Evolutionary conservation across 108 stramenopile species (phyloP).

Genomic region (Thalassiosira profunda): DNA sequence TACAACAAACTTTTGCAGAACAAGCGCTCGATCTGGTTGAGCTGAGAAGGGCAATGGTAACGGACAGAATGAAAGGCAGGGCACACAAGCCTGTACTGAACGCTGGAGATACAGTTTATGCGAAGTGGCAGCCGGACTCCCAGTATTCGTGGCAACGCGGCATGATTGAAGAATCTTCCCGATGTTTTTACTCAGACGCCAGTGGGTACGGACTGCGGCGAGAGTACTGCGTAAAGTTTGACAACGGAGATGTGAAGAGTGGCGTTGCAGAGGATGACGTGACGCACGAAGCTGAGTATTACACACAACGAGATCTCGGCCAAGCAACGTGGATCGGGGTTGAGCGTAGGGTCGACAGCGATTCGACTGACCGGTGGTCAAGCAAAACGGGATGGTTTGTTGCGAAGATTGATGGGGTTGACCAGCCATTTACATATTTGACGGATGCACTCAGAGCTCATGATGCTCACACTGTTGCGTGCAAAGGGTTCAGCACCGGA

Average conservation of each 20-base stretch:
- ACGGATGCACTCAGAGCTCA: slow-evolving; percentile 13
- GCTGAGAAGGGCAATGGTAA: too few species aligned
- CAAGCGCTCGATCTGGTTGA: too few species aligned
- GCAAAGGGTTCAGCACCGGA: slow-evolving; percentile 17
- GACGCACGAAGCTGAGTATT: slow-evolving; percentile 4
- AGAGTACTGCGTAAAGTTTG: slow-evolving; percentile 2
- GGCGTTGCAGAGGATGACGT: slow-evolving; percentile 5
- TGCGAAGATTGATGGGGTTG: slow-evolving; percentile 7
- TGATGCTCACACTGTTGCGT: slow-evolving; percentile 13
- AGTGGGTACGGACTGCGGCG: slow-evolving; percentile 1
- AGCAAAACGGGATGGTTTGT: slow-evolving; percentile 10
- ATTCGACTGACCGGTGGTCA: slow-evolving; percentile 12
- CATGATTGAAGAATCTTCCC: too few species aligned
- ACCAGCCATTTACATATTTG: slow-evolving; percentile 8
- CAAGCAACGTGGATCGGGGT: slow-evolving; percentile 13
- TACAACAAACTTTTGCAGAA: too few species aligned
- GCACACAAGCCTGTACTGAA: too few species aligned
- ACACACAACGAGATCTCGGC: neutral
- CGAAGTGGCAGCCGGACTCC: too few species aligned
- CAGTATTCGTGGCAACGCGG: too few species aligned
- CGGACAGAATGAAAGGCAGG: too few species aligned
- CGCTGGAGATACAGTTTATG: too few species aligned
- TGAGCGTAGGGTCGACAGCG: neutral
- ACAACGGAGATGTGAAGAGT: neutral
- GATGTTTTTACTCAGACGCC: too few species aligned